phyloP scores from a whole-genome alignment of 2,329 filamentous ascomycete species.

The Pezicula radicicola region DNA sequence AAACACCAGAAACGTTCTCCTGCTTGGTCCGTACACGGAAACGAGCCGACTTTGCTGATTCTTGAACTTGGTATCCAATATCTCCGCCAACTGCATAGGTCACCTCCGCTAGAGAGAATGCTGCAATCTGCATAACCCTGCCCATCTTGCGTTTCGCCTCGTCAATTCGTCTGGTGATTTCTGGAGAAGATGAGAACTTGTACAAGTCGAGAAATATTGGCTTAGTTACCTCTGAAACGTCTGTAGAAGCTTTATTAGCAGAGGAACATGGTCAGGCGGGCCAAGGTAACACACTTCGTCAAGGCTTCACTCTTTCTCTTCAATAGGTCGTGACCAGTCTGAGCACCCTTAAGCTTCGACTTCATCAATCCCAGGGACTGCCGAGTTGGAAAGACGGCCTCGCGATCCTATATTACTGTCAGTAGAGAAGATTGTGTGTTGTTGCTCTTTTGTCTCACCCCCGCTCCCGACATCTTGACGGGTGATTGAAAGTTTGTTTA shows the following conservation, averaged over 20 bases:
- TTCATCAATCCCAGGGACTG: slow-evolving; percentile 98
- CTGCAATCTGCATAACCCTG: slow-evolving; percentile 97
- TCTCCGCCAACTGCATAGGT: slow-evolving; percentile 95
- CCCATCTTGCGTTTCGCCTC: slow-evolving; percentile 99
- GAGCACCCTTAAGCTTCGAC: slow-evolving; percentile 90
- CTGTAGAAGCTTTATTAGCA: slow-evolving; percentile 42
- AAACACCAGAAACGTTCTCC: slow-evolving; percentile 96
- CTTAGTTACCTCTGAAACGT: slow-evolving; percentile 75
- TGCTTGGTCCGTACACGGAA: slow-evolving; percentile 94
- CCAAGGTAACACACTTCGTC: slow-evolving; percentile 69
- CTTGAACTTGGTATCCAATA: slow-evolving; percentile 95
- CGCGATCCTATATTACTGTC: slow-evolving; percentile 66
- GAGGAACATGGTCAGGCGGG: slow-evolving; percentile 13
- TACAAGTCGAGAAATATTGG: neutral
- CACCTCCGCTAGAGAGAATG: slow-evolving; percentile 95
- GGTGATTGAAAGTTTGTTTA: slow-evolving; percentile 22
- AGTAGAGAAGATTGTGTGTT: slow-evolving; percentile 7
- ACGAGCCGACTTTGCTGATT: slow-evolving; percentile 87
- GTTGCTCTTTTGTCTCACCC: slow-evolving; percentile 31
- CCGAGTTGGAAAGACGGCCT: slow-evolving; percentile 95
- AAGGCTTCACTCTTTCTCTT: slow-evolving; percentile 98
- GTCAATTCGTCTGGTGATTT: slow-evolving; percentile 95
- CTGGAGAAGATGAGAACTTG: slow-evolving; percentile 40
- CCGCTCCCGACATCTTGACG: slow-evolving; percentile 50
- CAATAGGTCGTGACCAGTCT: slow-evolving; percentile 87